These are phyloP conservation scores for Crassisporium funariophilum DNA, from an alignment of 768 basidiomycete genomes.

Conservation along the genomic window DNA sequence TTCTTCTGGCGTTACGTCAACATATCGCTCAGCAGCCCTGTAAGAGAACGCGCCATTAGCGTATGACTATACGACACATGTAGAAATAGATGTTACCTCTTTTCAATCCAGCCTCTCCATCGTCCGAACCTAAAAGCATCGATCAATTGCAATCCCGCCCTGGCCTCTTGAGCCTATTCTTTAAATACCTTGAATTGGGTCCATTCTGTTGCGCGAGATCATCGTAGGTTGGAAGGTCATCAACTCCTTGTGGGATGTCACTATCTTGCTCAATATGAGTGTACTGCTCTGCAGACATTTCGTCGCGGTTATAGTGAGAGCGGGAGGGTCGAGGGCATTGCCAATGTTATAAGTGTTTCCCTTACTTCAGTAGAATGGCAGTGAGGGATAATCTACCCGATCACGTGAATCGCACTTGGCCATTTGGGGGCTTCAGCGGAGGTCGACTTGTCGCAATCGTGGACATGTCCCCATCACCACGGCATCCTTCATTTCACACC, in stretches of 20 bases:
- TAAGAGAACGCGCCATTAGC: conserved; percentile 6
- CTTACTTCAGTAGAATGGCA: too few relatives aligned
- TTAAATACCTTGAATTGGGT: conserved; percentile 74
- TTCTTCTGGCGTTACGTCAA: conserved; percentile 63
- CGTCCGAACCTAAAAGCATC: conserved; percentile 66
- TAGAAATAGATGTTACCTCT: conserved; percentile 52
- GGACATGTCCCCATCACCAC: too few relatives aligned
- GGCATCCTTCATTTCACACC: too few relatives aligned
- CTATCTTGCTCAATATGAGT: conserved; percentile 48
- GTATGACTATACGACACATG: not conserved
- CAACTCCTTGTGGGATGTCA: conserved; percentile 32
- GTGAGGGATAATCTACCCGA: conserved; percentile 17
- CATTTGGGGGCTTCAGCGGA: conserved; percentile 15
- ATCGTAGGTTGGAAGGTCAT: conserved; percentile 77
- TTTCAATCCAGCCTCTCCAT: conserved; percentile 89
- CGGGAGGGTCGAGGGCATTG: too few relatives aligned
- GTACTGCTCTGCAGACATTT: conserved; percentile 32
- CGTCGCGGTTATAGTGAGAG: conserved; percentile 11
- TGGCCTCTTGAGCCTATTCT: conserved; percentile 5
- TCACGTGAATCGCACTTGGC: conserved; percentile 21
- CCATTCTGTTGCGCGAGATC: conserved; percentile 76
- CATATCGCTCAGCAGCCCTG: conserved; percentile 85
- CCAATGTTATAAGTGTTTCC: too few relatives aligned
- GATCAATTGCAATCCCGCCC: conserved; percentile 8
- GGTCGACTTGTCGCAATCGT: too few relatives aligned